A percentile compares a stretch with the other conserved stretches of the same genome.
Evolutionary conservation across 495 filamentous ascomycete species (phyloP).

Genomic region (Jackrogersella minutella): DNA sequence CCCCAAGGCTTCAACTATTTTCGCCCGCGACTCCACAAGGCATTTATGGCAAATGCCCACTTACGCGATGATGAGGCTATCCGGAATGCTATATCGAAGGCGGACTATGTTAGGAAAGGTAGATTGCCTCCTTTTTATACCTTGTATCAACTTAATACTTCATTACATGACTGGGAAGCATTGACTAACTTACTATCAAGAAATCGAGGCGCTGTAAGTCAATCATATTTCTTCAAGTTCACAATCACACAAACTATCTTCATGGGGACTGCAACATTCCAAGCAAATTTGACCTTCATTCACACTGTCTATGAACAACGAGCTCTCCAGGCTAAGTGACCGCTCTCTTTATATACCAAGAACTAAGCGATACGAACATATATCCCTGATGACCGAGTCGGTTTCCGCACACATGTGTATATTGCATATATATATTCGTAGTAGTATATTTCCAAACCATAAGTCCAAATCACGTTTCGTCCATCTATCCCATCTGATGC

Average conservation of each 20-base stretch:
- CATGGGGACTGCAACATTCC: not conserved
- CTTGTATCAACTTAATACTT: not conserved
- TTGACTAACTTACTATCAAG: slow-evolving; percentile 48
- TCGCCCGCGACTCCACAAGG: slow-evolving; percentile 78
- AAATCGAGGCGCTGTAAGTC: slow-evolving; percentile 91
- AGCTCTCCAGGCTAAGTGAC: slow-evolving; percentile 10
- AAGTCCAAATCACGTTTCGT: slow-evolving; percentile 22
- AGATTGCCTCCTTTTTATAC: not conserved
- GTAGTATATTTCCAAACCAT: slow-evolving; percentile 17
- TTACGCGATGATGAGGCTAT: slow-evolving; percentile 79
- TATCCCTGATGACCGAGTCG: not conserved
- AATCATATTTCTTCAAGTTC: not conserved
- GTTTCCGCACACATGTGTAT: slow-evolving; percentile 4
- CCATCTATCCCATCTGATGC: slow-evolving; percentile 17
- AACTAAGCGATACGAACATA: slow-evolving; percentile 9
- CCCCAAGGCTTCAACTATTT: slow-evolving; percentile 89
- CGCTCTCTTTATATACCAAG: slow-evolving; percentile 29
- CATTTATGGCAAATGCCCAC: slow-evolving; percentile 77
- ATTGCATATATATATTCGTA: slow-evolving; percentile 29
- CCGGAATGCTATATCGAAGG: slow-evolving; percentile 73
- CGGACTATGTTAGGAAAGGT: slow-evolving; percentile 93
- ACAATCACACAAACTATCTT: not conserved
- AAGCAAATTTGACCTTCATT: slow-evolving; percentile 25
- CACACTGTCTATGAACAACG: slow-evolving; percentile 35
- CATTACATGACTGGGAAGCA: not conserved